Conservation (phyloP, 1,284 basidiomycete genomes). For the Ganoderma multipileum region DNA sequence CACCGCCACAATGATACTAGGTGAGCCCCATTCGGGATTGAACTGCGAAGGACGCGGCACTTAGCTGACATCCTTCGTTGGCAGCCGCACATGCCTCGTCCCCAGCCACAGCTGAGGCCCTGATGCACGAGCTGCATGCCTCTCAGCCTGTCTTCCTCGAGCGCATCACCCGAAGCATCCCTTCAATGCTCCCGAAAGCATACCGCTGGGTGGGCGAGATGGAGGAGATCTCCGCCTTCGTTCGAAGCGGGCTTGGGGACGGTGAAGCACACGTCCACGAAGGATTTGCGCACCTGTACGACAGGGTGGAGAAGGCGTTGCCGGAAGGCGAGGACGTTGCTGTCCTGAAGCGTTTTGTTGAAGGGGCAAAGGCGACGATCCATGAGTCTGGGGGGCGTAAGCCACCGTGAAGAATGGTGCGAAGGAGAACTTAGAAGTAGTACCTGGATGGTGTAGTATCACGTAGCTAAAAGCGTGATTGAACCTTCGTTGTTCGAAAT, state of each 20-base stretch:
- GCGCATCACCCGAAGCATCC: conserved; percentile 47
- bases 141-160: conserved; percentile 55
- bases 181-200: conserved; percentile 62
- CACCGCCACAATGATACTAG: conserved; percentile 63
- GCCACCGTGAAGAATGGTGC: too few relatives aligned
- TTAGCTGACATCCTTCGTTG: conserved; percentile 3
- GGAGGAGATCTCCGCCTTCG: conserved; percentile 64
- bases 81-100: conserved; percentile 62
- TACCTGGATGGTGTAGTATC: too few relatives aligned
- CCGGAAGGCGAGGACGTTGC: conserved; percentile 41
- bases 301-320: conserved; percentile 49
- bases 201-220: conserved; percentile 69
- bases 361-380: too few relatives aligned
- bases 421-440: too few relatives aligned
- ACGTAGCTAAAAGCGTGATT: too few relatives aligned
- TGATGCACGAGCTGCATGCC: conserved; percentile 52
- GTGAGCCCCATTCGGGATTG: conserved; percentile 38
- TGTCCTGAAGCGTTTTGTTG: too few relatives aligned
- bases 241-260: conserved; percentile 43
- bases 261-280: conserved; percentile 52
- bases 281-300: conserved; percentile 55
- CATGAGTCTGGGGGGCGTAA: too few relatives aligned
- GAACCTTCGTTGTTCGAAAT: too few relatives aligned
- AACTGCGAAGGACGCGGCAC: neutral
- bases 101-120: conserved; percentile 61